Base-by-base conservation (phyloP, 2,329 filamentous ascomycete species). In the Lachnellula suecica region DNA sequence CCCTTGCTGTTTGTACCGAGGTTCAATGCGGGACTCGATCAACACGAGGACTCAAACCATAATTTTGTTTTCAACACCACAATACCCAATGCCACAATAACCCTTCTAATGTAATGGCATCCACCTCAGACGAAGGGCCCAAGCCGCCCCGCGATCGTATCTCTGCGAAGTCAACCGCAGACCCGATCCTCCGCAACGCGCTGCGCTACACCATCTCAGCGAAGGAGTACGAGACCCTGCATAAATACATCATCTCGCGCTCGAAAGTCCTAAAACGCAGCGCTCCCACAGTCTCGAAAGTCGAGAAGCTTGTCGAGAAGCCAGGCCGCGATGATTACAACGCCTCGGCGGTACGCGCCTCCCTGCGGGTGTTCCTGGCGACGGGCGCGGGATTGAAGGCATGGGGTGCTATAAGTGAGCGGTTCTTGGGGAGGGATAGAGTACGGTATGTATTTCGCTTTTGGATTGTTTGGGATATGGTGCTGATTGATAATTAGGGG, bases 191-290 rank as follows among this genome's bases (percentile, higher is more conserved):
- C 51, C 89, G 89, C 70, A 95, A 94, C 70, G 86, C 90, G 40
- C 78, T 97, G 53, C 87, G 91, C 60, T 92, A 96, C 72, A 94
- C 89, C 52, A 91, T 92, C 67, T 87, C 84, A 6, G 85, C 90
- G 38, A 84, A 87, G 69, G 92, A 97, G 70, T 97, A 97, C 71
- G 86, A 89, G 60, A 75, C 87, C 1, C 81, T 97, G 17, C 91
- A 96, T 70, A 86, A 87, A 65, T 91, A 92, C 66, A 80, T 96
- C 48, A 79, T 94, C 46, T 91, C 89, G 55, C 84, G 87, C 43
- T 87, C 89, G 41, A 77, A 77, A 47, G 68, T 79, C 6, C 70
- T 87, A 31, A 77, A 77, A 48, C 74, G 76, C 57, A 74, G 77
- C 24, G 76, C 79, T 6, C 83, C 83, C 1, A 78, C 74, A 15